phyloP scores from a whole-genome alignment of 2,329 filamentous ascomycete genomes.

The Colletotrichum sp. region DNA sequence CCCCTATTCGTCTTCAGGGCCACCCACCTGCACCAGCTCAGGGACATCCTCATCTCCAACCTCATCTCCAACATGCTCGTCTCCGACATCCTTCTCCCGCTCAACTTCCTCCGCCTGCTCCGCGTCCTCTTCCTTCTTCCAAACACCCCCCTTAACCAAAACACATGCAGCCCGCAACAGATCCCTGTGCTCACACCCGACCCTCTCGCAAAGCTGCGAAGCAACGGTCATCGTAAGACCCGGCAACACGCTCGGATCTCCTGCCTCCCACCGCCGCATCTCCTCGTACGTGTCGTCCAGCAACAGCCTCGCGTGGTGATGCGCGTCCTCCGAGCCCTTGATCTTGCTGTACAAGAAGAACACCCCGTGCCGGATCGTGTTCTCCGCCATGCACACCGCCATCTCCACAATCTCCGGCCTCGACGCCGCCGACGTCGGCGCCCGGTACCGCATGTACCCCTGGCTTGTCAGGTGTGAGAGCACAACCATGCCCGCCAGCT shows the following conservation, averaged over 20 bases:
- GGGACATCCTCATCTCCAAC: not conserved
- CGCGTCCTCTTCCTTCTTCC: not conserved
- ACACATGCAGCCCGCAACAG: conserved; percentile 7
- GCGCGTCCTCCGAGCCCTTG: not conserved
- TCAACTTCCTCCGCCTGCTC: not conserved
- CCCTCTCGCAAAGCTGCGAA: not conserved
- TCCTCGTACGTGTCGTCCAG: conserved; percentile 16
- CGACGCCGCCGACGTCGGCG: not conserved
- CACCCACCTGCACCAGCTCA: not conserved
- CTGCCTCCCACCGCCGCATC: conserved; percentile 18
- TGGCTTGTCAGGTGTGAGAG: conserved; percentile 12
- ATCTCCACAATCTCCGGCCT: conserved; percentile 16
- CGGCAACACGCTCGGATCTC: conserved; percentile 10
- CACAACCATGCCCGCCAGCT: conserved; percentile 14
- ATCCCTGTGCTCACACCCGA: conserved; percentile 5
- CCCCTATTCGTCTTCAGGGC: not conserved
- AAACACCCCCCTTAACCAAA: conserved; percentile 1
- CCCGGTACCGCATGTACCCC: conserved; percentile 11
- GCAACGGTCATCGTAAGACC: conserved; percentile 19
- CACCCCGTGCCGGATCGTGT: conserved; percentile 15
- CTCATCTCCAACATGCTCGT: not conserved
- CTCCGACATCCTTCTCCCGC: not conserved
- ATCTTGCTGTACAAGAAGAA: conserved; percentile 18
- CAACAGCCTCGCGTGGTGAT: conserved; percentile 8
- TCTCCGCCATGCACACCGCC: conserved; percentile 18